Base-by-base conservation (phyloP, 768 basidiomycete genomes). In the Hemileccinum impolitum region DNA sequence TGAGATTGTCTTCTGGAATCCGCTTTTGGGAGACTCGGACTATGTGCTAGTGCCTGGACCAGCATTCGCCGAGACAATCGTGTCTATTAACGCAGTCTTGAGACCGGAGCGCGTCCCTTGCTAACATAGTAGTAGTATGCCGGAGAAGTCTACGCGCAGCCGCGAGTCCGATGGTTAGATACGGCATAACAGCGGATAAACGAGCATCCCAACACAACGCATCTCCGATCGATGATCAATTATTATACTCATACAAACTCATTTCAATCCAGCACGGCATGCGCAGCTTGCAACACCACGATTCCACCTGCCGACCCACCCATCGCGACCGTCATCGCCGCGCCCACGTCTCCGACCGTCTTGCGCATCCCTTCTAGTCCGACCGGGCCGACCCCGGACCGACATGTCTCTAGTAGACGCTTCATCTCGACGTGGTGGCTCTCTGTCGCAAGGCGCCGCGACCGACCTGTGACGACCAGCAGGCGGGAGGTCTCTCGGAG, bases 301-400 rank as follows among this genome's bases (percentile, higher is more conserved):
- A 90, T 58, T 15, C 79, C 85, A 19, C 54, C 57, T 46, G 75
- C 72, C 39, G 73, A 71, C 3, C 80, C 80, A 3, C 35, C 17
- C 44, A 45, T 36, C 34, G 80, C 74, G 2, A 85, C 73, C 4
- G 92, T 79, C 66, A 94, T 80, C 28, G 85, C 84, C 15, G 85
- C 79, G 3, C 84, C 90, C 13, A 91, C 85, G 65, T 94, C 91
- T 7, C 94, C 94, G 32, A 95, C 75, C 15, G 92, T 91, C 75
- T 85, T 85, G 60, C 78, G 75, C 55, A 93, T 79, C 11, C 50
- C 54, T 21, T 65, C 65, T 17, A 51, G 18, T 12, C 45, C 52
- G 4, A 44, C 41, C 7, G 39, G 8, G 0, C 51, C 49, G 0
- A 34, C 39, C 0, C 28, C 40, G 12, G 53, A 49, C 46, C 48